phyloP scores from a whole-genome alignment of 1,284 basidiomycete genomes.

The Gomphus sp. region DNA sequence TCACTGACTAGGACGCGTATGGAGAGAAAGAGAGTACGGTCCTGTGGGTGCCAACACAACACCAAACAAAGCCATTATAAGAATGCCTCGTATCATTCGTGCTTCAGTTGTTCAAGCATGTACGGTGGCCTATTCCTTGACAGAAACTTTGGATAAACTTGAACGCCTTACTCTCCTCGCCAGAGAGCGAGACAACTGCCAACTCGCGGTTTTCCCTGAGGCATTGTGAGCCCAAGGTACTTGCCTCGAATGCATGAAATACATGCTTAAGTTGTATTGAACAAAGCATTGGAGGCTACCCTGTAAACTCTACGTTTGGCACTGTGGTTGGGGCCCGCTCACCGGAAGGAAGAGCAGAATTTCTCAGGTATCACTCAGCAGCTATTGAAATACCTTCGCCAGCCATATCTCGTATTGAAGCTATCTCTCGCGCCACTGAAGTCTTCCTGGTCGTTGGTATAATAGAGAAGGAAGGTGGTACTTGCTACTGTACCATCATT shows the following conservation, averaged over 20 bases:
- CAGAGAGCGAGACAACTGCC: slow-evolving; percentile 39
- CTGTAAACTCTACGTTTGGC: slow-evolving; percentile 54
- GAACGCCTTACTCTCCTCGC: slow-evolving; percentile 41
- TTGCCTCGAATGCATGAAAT: background rate
- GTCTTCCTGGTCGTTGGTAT: slow-evolving; percentile 64
- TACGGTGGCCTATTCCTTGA: slow-evolving; percentile 42
- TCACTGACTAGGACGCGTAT: slow-evolving; percentile 7
- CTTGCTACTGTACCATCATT: slow-evolving; percentile 62
- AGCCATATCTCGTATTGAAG: slow-evolving; percentile 39
- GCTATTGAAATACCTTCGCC: slow-evolving; percentile 52
- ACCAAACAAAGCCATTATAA: background rate
- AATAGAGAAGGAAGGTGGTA: slow-evolving; percentile 57
- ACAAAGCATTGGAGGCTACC: slow-evolving; percentile 55
- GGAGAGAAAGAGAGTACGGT: background rate
- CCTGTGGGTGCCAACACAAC: background rate
- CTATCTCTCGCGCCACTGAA: slow-evolving; percentile 36
- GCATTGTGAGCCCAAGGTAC: slow-evolving; percentile 47
- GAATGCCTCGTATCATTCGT: slow-evolving; percentile 16
- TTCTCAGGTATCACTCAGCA: slow-evolving; percentile 42
- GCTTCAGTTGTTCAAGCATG: slow-evolving; percentile 51
- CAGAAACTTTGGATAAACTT: slow-evolving; percentile 48
- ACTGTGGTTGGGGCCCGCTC: slow-evolving; percentile 45
- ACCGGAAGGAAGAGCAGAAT: slow-evolving; percentile 51
- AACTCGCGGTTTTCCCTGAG: slow-evolving; percentile 65
- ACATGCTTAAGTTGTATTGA: slow-evolving; percentile 2